Conservation (phyloP, 169 alveolate species). For the Babesia bigemina region DNA sequence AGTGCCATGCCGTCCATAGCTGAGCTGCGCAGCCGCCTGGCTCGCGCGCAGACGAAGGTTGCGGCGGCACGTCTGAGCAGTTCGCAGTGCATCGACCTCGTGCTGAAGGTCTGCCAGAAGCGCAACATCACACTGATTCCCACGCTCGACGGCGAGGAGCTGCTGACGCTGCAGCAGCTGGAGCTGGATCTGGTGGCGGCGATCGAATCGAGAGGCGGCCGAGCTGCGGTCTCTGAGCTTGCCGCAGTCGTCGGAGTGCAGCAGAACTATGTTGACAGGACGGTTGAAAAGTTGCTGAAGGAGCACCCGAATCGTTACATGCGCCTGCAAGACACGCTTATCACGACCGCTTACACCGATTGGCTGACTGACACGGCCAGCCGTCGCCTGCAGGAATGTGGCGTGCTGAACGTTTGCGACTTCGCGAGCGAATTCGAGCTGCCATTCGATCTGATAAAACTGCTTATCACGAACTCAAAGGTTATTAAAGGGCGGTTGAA, state of each 20-base stretch:
- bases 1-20: slow-evolving; percentile 50
- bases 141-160: slow-evolving; percentile 50
- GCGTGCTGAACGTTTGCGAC: slow-evolving; percentile 45
- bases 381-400: slow-evolving; percentile 62
- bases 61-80: slow-evolving; percentile 51
- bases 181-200: slow-evolving; percentile 35
- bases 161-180: slow-evolving; percentile 60
- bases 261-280: slow-evolving; percentile 51
- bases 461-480: slow-evolving; percentile 15
- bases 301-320: slow-evolving; percentile 9
- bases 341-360: slow-evolving; percentile 32
- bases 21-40: slow-evolving; percentile 60
- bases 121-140: slow-evolving; percentile 47
- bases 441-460: slow-evolving; percentile 52
- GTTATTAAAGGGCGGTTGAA: slow-evolving; percentile 45
- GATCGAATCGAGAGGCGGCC: slow-evolving; percentile 47
- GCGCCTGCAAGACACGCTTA: slow-evolving; percentile 44
- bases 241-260: slow-evolving; percentile 45
- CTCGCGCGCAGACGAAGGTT: slow-evolving; percentile 54
- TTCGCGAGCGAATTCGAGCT: slow-evolving; percentile 62
- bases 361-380: slow-evolving; percentile 36
- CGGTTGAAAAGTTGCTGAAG: slow-evolving; percentile 30
- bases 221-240: slow-evolving; percentile 48
- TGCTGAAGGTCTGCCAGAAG: slow-evolving; percentile 61
- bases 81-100: slow-evolving; percentile 62